phyloP scores from a whole-genome alignment of 1,284 basidiomycete genomes.

The Mycena citricolor region DNA sequence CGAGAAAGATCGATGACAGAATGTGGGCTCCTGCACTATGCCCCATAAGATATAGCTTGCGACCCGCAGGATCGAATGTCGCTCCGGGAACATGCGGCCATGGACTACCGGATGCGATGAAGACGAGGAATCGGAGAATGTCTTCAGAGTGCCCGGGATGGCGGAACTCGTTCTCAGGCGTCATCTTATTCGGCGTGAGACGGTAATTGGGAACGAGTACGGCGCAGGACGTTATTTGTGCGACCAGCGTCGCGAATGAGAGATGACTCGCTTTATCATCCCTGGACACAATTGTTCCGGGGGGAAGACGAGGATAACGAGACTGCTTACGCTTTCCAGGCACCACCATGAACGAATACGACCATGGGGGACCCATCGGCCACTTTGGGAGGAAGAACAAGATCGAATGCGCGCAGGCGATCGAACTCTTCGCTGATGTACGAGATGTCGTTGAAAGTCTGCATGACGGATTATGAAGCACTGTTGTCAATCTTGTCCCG shows the following conservation, averaged over 20 bases:
- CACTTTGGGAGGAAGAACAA: slow-evolving; percentile 37
- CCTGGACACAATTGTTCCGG: slow-evolving; percentile 36
- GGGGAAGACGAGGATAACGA: slow-evolving; percentile 1
- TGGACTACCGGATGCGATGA: slow-evolving; percentile 46
- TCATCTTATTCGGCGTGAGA: slow-evolving; percentile 49
- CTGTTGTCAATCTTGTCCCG: no score
- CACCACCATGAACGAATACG: slow-evolving; percentile 73
- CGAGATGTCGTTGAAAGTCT: no score
- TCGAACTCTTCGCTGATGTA: slow-evolving; percentile 38
- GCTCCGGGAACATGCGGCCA: slow-evolving; percentile 32
- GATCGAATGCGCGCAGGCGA: slow-evolving; percentile 46
- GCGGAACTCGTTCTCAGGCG: slow-evolving; percentile 39
- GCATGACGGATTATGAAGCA: no score
- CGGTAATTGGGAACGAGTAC: slow-evolving; percentile 77
- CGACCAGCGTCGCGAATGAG: slow-evolving; percentile 52
- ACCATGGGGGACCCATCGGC: slow-evolving; percentile 6
- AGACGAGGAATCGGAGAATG: slow-evolving; percentile 57
- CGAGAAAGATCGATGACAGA: slow-evolving; percentile 66
- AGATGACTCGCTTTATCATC: slow-evolving; percentile 69
- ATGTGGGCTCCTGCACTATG: slow-evolving; percentile 83
- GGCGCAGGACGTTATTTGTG: slow-evolving; percentile 45
- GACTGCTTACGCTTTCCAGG: slow-evolving; percentile 67
- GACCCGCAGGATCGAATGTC: slow-evolving; percentile 1
- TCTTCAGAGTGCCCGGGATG: slow-evolving; percentile 76
- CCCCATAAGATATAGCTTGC: slow-evolving; percentile 58